Evolutionary conservation across 192 early-diverging fungal species (phyloP).

Genomic region (Podochytrium sp.): DNA sequence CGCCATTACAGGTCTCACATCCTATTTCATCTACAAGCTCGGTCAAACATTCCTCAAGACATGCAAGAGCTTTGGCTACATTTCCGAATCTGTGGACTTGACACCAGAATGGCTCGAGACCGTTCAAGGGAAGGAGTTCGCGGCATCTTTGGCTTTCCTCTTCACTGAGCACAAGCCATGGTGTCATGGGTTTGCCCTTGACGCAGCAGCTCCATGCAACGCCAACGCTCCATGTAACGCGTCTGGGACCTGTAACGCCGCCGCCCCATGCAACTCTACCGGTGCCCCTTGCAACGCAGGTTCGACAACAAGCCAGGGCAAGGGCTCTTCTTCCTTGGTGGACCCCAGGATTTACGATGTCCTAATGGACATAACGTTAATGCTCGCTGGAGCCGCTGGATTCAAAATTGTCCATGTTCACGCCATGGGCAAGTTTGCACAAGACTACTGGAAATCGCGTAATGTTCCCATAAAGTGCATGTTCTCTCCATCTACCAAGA

Average conservation of each 20-base stretch:
- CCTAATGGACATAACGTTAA: neutral
- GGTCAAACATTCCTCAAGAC: too few relatives aligned
- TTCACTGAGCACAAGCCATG: neutral
- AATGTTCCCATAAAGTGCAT: neutral
- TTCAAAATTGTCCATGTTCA: neutral
- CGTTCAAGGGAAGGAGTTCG: neutral
- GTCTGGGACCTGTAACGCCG: neutral
- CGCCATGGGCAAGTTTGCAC: neutral
- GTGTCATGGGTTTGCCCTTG: neutral
- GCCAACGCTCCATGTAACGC: neutral
- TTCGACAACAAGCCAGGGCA: neutral
- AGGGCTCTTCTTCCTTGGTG: neutral
- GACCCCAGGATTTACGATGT: neutral
- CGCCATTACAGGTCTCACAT: too few relatives aligned
- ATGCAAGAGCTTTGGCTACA: too few relatives aligned
- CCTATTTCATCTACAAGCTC: too few relatives aligned
- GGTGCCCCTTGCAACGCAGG: neutral
- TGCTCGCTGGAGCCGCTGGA: neutral
- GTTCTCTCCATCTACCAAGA: neutral
- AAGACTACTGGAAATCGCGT: neutral
- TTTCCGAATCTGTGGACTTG: too few relatives aligned
- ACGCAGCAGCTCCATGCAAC: neutral
- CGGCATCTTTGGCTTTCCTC: neutral
- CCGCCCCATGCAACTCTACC: neutral
- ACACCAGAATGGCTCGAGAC: too few relatives aligned